A percentile compares a stretch with the other conserved stretches of the same genome.
Conservation (phyloP, 257 asterid species). For the Jaltomata sinuosa region DNA sequence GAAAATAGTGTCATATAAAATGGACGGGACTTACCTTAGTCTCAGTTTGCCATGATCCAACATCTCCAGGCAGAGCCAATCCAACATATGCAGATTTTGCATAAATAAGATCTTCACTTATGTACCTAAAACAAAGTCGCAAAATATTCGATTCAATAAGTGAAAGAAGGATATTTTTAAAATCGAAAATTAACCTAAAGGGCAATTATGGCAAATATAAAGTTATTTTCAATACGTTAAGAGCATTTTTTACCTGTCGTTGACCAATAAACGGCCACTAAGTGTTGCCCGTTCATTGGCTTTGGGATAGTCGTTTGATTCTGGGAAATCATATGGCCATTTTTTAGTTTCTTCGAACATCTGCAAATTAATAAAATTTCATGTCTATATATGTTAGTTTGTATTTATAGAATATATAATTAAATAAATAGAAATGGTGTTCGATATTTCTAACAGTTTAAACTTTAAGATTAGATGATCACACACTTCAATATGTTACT, state of each 20-base stretch:
- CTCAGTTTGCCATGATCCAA: conserved; percentile 74
- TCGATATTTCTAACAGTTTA: no score
- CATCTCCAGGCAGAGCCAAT: conserved; percentile 40
- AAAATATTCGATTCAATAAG: neutral
- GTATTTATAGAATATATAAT: neutral
- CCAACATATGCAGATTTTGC: conserved; percentile 54
- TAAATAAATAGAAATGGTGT: neutral
- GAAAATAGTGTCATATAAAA: neutral
- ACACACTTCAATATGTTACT: neutral
- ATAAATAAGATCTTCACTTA: conserved; percentile 1
- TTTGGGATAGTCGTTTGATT: conserved; percentile 4
- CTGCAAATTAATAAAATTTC: conserved; percentile 17
- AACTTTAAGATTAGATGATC: no score
- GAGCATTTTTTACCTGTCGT: neutral
- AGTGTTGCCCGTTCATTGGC: neutral
- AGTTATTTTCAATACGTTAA: neutral
- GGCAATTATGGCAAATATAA: neutral
- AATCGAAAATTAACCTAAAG: neutral
- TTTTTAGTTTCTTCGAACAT: conserved; percentile 14
- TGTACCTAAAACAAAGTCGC: conserved; percentile 19
- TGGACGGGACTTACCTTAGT: conserved; percentile 34
- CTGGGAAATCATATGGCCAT: conserved; percentile 9
- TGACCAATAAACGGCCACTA: neutral
- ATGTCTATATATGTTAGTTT: neutral
- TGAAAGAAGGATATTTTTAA: neutral